Conservation (phyloP, 2,329 filamentous ascomycete genomes). For the Trichoderma asperellum region DNA sequence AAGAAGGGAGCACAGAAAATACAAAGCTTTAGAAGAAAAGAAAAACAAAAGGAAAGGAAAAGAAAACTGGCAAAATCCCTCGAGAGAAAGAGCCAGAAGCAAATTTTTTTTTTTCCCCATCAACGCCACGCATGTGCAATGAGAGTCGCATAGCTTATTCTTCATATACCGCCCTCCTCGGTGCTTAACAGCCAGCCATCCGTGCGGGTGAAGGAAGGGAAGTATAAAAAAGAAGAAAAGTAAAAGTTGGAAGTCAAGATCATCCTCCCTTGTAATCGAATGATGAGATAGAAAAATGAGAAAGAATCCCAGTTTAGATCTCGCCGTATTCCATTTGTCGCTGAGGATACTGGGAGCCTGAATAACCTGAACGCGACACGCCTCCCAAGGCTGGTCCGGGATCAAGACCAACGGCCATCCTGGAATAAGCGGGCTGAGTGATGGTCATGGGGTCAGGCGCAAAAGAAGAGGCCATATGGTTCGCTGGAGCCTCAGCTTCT, state of each 20-base stretch:
- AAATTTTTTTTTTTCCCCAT: constrained; percentile 13
- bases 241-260: neutral
- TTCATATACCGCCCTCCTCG: neutral
- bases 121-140: constrained; percentile 7
- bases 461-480: neutral
- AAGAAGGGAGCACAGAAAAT: neutral
- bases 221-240: neutral
- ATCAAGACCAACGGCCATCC: neutral
- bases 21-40: neutral
- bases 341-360: constrained; percentile 7
- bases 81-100: neutral
- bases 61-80: neutral
- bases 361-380: neutral
- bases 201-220: neutral
- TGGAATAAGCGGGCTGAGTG: constrained; percentile 19
- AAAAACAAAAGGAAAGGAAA: neutral
- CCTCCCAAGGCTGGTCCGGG: neutral
- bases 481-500: constrained; percentile 31
- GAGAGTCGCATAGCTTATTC: neutral
- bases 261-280: neutral
- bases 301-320: constrained; percentile 34
- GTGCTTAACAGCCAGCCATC: neutral
- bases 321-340: constrained; percentile 37
- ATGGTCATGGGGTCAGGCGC: neutral
- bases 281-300: neutral